Conservation (phyloP, 2,329 filamentous ascomycete genomes). For the Alternaria ventricosa region DNA sequence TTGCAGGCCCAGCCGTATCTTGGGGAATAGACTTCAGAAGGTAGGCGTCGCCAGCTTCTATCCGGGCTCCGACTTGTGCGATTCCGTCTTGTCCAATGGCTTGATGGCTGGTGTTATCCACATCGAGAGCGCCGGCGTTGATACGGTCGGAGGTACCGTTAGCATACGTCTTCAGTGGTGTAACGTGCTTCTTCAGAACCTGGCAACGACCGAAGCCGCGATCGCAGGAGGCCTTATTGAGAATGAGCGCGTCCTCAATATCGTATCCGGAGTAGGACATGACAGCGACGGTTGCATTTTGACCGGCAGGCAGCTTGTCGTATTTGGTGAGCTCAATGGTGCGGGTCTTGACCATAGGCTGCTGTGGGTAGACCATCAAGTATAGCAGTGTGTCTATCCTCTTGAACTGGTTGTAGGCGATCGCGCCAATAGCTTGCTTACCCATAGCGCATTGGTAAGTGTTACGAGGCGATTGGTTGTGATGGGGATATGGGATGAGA, state of each 20-base stretch:
- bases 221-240: conserved; percentile 96
- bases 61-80: conserved; percentile 81
- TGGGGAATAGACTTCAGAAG: conserved; percentile 87
- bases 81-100: conserved; percentile 87
- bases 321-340: conserved; percentile 97
- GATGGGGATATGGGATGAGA: conserved; percentile 95
- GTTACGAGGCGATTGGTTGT: conserved; percentile 98
- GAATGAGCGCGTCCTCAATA: conserved; percentile 95
- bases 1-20: conserved; percentile 74
- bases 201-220: conserved; percentile 96
- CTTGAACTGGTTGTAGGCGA: conserved; percentile 97
- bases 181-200: conserved; percentile 93
- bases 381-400: conserved; percentile 96
- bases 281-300: conserved; percentile 96
- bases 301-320: conserved; percentile 94
- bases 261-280: conserved; percentile 99
- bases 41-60: conserved; percentile 82
- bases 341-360: conserved; percentile 96
- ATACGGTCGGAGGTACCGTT: conserved; percentile 73
- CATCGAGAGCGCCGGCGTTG: conserved; percentile 45
- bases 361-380: conserved; percentile 95
- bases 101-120: conserved; percentile 65
- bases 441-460: conserved; percentile 99
- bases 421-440: conserved; percentile 98
- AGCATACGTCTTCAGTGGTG: conserved; percentile 85